These are phyloP conservation scores for Beverwykella pulmonaria DNA, from an alignment of 495 filamentous ascomycete genomes.

Conservation along the genomic window DNA sequence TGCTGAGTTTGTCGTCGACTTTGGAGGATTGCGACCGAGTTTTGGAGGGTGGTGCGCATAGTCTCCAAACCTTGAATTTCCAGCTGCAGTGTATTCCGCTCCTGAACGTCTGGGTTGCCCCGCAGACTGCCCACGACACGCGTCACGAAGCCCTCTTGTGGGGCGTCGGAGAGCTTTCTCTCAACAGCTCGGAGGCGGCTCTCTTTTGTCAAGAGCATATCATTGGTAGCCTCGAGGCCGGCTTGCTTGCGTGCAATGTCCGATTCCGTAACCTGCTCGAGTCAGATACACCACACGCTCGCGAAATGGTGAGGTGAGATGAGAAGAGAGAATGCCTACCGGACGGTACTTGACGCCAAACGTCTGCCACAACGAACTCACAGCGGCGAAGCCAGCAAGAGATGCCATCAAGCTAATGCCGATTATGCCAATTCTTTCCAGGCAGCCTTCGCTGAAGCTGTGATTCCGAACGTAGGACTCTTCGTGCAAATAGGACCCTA, in stretches of 20 bases:
- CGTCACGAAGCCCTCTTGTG: constrained; percentile 61
- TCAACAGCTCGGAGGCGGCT: constrained; percentile 68
- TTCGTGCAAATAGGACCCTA: constrained; percentile 52
- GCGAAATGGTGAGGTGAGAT: no score
- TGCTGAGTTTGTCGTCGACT: constrained; percentile 61
- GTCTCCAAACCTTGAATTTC: constrained; percentile 77
- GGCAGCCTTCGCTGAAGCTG: constrained; percentile 67
- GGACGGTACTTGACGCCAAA: constrained; percentile 64
- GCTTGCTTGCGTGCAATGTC: constrained; percentile 72
- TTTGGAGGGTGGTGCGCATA: constrained; percentile 68
- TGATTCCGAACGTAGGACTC: constrained; percentile 43
- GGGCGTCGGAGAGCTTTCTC: constrained; percentile 60
- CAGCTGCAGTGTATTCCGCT: constrained; percentile 65
- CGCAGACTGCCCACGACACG: constrained; percentile 69
- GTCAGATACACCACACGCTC: neutral
- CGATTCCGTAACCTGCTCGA: constrained; percentile 59
- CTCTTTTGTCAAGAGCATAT: constrained; percentile 70
- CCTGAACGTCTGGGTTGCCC: constrained; percentile 62
- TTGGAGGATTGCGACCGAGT: constrained; percentile 61
- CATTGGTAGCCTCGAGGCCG: constrained; percentile 72
- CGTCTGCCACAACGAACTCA: constrained; percentile 78
- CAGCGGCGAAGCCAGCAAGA: constrained; percentile 78
- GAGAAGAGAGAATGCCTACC: constrained; percentile 23
- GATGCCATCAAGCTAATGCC: constrained; percentile 82
- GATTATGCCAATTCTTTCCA: constrained; percentile 77